Base-by-base conservation (phyloP, 305 asterid genomes). In the Fraxinus floribunda region DNA sequence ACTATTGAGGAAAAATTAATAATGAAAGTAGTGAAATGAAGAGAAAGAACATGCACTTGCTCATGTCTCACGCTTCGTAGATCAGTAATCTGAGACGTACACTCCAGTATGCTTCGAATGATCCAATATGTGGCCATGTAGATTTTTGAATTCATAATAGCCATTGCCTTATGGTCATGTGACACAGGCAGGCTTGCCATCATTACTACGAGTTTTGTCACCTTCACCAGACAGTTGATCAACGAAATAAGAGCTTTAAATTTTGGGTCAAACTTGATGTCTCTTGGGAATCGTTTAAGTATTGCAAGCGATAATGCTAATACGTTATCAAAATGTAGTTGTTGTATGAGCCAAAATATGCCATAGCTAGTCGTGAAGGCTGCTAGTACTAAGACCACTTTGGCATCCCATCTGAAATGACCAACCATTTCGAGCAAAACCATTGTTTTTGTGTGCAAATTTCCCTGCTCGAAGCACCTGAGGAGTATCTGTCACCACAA, bases 21-120 rank as follows among this genome's bases (percentile, higher is more conserved):
- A 76, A 60, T 18, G 62, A 16, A 49, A 55, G 80, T 7, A 39
- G 80, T 13, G 41, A 75, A 86, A 57, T 70, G 80, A 83, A 83
- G 89, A 90, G 91, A 89, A 85, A 89, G 91, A 88, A 88, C 95
- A 91, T 90, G 97, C 97, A 92, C 96, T 92, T 91, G 94, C 93
- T 89, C 91, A 82, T 85, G 84, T 86, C 88, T 86, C 81, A 86
- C 86, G 79, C 84, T 86, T 81, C 90, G 82, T 29, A 88, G 78
- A 85, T 89, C 91, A 49, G 92, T 84, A 64, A 94, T 80, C 11
- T 89, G 87, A 74, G 90, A 87, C 57, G 84, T 83, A 82, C 97
- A 89, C 32, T 89, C 89, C 34, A 90, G 46, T 57, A 93, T 75
- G 88, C 97, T 88, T 85, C 94, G 85, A 39, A 89, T 84, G 72